These are phyloP conservation scores for Verticillium isaacii DNA, from an alignment of 2,329 filamentous ascomycete species.

Conservation along the genomic window DNA sequence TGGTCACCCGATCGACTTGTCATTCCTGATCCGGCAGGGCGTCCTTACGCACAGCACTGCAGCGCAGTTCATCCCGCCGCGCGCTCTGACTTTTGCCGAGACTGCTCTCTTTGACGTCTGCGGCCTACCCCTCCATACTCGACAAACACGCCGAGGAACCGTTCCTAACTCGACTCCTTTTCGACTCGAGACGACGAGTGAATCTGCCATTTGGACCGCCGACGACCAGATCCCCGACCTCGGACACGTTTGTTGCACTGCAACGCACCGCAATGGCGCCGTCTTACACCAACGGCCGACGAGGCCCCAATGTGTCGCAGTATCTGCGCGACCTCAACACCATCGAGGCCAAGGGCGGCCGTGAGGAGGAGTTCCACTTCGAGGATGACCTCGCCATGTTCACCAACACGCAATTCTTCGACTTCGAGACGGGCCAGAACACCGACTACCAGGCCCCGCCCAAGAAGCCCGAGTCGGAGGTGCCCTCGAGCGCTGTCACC, in stretches of 20 bases:
- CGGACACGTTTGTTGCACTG: not conserved
- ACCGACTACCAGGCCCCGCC: constrained; percentile 50
- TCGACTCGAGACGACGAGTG: not conserved
- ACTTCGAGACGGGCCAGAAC: constrained; percentile 65
- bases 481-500: constrained; percentile 17
- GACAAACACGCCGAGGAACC: not conserved
- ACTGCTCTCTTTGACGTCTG: not conserved
- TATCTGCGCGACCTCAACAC: constrained; percentile 85
- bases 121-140: not conserved
- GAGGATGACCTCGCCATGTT: constrained; percentile 74
- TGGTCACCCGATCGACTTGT: not conserved
- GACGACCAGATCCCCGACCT: not conserved
- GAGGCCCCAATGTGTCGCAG: constrained; percentile 82
- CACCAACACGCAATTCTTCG: constrained; percentile 78
- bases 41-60: not conserved
- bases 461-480: constrained; percentile 35
- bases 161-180: not conserved
- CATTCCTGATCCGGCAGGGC: not conserved
- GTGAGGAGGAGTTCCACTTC: constrained; percentile 58
- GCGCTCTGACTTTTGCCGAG: not conserved
- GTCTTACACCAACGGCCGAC: constrained; percentile 58
- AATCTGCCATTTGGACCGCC: not conserved
- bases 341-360: constrained; percentile 45
- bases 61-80: not conserved
- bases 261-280: constrained; percentile 52